Evolutionary conservation across 495 filamentous ascomycete species (phyloP), one percentile per base, ranked within the genome.

Genomic region (Aspergillus campestris): DNA sequence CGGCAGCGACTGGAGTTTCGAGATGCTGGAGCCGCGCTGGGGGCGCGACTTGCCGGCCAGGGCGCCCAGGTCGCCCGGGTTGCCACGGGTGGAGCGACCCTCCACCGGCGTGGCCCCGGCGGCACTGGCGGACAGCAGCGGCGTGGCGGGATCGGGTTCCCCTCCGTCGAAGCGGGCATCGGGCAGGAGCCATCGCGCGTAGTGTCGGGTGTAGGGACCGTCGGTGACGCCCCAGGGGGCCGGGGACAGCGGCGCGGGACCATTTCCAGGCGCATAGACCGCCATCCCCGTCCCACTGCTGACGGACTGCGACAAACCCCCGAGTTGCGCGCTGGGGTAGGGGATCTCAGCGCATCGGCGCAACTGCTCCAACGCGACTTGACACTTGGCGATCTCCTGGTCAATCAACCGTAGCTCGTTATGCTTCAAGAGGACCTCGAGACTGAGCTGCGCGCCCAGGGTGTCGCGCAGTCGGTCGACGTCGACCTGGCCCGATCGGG

Each of bases 331-430:
- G 29, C 79, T 77, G 31, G 89, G 87, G 62, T 86, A 96, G 6
- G 92, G 91, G 41, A 94, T 88, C 55, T 96, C 70, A 53, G 88
- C 80, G 58, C 89, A 95, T 43, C 92, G 83, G 46, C 92, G 84
- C 38, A 98, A 75, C 62, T 97, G 92, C 66, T 98, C 92, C 51
- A 96, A 75, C n/a, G 89, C 86, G 52, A 89, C 71, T 72, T 96
- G 89, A 54, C 90, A 95, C 72, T 94, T 95, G 53, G 88, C 89
- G 49, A 97, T 78, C 64, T 97, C 90, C 65, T 95, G 89, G 61
- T 97, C 87, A 64, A 98, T 94, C 46, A 95, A 73, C 11, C 89
- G 86, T 24, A 96, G 68, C 68, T 98, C 92, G 51, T 90, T 79
- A 59, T 98, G 92, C 71, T 96, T 98, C 53, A 95, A 66, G 44